These are phyloP conservation scores for Leishmania martiniquensis DNA, from an alignment of 208 protist species.

Conservation along the genomic window DNA sequence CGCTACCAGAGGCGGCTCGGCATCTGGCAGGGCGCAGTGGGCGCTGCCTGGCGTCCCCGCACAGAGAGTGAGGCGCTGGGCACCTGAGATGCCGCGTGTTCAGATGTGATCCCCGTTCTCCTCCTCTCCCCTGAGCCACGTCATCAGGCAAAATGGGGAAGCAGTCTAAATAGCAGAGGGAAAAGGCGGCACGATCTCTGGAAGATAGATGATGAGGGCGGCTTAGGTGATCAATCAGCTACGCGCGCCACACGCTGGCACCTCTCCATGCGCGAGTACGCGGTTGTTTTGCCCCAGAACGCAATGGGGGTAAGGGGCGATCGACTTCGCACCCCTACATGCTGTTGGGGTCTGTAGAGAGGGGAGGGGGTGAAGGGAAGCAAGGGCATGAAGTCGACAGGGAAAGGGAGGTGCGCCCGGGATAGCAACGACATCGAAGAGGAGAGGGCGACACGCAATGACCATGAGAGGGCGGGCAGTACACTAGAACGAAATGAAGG, in stretches of 20 bases:
- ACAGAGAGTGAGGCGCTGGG: too few species aligned
- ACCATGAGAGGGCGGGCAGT: not conserved
- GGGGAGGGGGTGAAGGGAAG: not conserved
- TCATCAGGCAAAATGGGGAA: too few species aligned
- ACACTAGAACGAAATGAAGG: not conserved
- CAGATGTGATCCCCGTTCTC: too few species aligned
- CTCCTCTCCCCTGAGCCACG: too few species aligned
- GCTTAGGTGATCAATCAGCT: not conserved
- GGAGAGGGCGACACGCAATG: too few species aligned
- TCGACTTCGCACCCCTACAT: not conserved
- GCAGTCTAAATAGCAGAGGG: too few species aligned
- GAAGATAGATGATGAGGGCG: not conserved
- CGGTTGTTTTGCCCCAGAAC: not conserved
- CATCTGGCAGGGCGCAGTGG: not conserved
- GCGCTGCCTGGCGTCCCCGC: too few species aligned
- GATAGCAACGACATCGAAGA: too few species aligned
- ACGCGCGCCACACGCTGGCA: not conserved
- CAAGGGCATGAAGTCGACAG: not conserved
- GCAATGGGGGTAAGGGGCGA: not conserved
- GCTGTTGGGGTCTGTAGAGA: not conserved
- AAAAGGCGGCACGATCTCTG: not conserved
- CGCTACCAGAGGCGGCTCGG: not conserved
- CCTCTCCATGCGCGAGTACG: not conserved
- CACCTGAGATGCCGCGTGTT: too few species aligned
- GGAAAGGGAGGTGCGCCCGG: not conserved